Evolutionary conservation across 1,284 basidiomycete genomes (phyloP).

Genomic region (Tranzscheliella williamsii): DNA sequence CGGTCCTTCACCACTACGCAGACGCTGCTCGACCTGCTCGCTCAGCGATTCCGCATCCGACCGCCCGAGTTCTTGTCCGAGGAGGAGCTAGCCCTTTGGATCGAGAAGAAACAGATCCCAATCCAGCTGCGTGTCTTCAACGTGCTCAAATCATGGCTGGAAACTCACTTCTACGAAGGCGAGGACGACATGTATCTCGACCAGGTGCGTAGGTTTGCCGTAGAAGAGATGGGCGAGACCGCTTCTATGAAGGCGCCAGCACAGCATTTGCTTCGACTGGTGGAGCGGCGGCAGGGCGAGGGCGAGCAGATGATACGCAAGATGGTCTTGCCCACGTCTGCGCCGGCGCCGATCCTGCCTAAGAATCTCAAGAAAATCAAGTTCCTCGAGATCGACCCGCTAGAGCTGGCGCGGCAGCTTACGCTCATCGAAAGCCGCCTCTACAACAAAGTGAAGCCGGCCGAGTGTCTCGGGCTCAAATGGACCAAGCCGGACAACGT

Average conservation of each 20-base stretch:
- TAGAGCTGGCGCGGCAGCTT: constrained; percentile 90
- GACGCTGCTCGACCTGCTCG: constrained; percentile 82
- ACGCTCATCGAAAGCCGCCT: constrained; percentile 88
- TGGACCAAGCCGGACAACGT: constrained; percentile 57
- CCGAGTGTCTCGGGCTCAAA: constrained; percentile 76
- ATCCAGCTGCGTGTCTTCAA: constrained; percentile 68
- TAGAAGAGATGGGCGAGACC: constrained; percentile 52
- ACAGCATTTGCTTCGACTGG: constrained; percentile 58
- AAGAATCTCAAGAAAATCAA: constrained; percentile 76
- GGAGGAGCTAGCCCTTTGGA: constrained; percentile 79
- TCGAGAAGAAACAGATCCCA: constrained; percentile 81
- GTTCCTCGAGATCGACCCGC: constrained; percentile 81
- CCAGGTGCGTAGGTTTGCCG: constrained; percentile 59
- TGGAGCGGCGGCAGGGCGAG: constrained; percentile 58
- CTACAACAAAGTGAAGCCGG: constrained; percentile 84
- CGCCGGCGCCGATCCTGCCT: constrained; percentile 72
- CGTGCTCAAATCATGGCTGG: constrained; percentile 63
- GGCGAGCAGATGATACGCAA: constrained; percentile 50
- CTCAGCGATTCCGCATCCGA: constrained; percentile 78
- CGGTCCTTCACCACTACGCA: constrained; percentile 88
- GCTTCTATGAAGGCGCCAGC: constrained; percentile 41
- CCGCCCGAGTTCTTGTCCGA: constrained; percentile 73
- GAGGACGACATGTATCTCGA: constrained; percentile 60
- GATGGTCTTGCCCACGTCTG: constrained; percentile 52
- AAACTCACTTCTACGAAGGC: constrained; percentile 60